phyloP scores from a whole-genome alignment of 2,329 filamentous ascomycete species.

The Colletotrichum lupini region DNA sequence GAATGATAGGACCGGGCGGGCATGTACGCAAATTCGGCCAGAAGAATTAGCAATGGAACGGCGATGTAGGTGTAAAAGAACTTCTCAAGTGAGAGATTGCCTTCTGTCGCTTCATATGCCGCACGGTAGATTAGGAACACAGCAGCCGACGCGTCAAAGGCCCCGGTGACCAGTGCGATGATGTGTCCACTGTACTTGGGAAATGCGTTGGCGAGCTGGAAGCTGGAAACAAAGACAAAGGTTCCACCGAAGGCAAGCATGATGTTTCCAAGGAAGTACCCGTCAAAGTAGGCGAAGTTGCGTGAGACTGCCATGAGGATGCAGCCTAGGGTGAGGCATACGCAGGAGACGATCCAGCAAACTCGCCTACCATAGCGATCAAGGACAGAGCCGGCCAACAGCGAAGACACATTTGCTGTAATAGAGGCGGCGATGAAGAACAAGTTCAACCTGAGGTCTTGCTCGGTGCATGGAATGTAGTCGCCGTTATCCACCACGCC shows the following conservation, averaged over 20 bases:
- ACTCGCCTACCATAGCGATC: conserved; percentile 85
- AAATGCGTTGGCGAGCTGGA: conserved; percentile 87
- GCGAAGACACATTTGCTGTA: conserved; percentile 85
- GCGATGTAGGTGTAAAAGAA: conserved; percentile 55
- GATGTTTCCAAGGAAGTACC: conserved; percentile 78
- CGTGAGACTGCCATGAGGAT: conserved; percentile 76
- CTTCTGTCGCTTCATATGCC: conserved; percentile 69
- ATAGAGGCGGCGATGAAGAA: conserved; percentile 95
- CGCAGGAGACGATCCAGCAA: conserved; percentile 76
- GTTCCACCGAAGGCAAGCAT: conserved; percentile 83
- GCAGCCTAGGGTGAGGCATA: conserved; percentile 75
- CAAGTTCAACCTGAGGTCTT: conserved; percentile 74
- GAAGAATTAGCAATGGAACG: conserved; percentile 49
- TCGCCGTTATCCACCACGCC: conserved; percentile 33
- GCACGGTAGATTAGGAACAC: conserved; percentile 81
- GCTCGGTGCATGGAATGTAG: conserved; percentile 56
- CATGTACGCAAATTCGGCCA: conserved; percentile 53
- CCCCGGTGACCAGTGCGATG: conserved; percentile 81
- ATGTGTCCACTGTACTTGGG: conserved; percentile 80
- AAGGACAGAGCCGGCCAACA: conserved; percentile 86
- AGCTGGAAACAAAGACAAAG: conserved; percentile 84
- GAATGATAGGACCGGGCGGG: conserved; percentile 52
- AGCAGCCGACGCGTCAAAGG: conserved; percentile 85
- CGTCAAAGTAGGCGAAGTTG: conserved; percentile 74
- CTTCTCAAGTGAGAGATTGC: conserved; percentile 47